Evolutionary conservation across 176 grass and related monocot genomes (phyloP), one percentile per base, ranked within the genome.

Genomic region (Phoenix dactylifera): DNA sequence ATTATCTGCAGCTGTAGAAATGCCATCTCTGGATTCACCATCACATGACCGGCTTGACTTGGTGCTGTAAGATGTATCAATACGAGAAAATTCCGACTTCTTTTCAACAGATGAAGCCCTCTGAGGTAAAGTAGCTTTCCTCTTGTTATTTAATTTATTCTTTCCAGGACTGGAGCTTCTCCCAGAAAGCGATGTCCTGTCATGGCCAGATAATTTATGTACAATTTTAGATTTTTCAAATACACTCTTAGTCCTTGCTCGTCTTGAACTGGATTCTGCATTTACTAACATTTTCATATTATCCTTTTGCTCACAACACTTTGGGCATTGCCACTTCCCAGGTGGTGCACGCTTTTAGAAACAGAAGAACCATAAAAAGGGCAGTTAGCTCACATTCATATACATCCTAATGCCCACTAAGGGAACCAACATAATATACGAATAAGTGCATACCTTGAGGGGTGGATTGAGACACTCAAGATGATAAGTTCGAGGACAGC

Each of bases 381-480:
- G 54, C 58, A 78, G 18, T 65, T 12, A 5, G 16, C 4, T 26
- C 55, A 4, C 28, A 30, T 30, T 30, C 28, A 6, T 6, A 30
- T 5, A 30, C 28, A 30, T 30, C 5, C 28, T 6, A 5, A 30
- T 30, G 28, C 6, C 28, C 28, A 30, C 28, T 30, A 30, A 30
- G 1, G 5, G 6, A 30, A 30, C 28, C 5, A 30, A 30, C 28
- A 30, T 30, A 30, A 30, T 30, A 30, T 6, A 30, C 4, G 1
- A 30, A 30, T 30, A 30, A 5, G 28, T 30, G 28, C 28, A 30
- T 80, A 80, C 93, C 93, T 98, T 87, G 64, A 92, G 93, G 32
- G 93, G 93, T 48, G 93, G 93, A 77, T 71, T 73, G 48, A 98
- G 81, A 66, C 93, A 98, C 53, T 92, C 93, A 82, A 98, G 76